Evolutionary conservation across 2,329 filamentous ascomycete genomes (phyloP), one percentile per base, ranked within the genome.

Genomic region (Cadophora sp.): DNA sequence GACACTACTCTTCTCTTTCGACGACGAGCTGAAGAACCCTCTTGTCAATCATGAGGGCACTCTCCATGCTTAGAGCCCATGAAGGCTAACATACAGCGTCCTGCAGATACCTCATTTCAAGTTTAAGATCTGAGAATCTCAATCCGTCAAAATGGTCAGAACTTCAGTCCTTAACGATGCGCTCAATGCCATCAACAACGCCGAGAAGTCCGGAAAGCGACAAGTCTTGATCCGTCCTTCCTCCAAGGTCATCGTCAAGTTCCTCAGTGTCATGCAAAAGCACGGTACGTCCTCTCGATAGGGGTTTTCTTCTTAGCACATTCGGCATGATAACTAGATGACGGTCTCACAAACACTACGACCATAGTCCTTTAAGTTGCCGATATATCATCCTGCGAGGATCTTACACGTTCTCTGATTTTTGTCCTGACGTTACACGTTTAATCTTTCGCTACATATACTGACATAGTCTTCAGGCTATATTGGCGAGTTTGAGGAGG

Each of bases 281-380:
- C 96, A 99, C 87, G 96, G 96, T 98, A 96, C 76, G 94, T 92
- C 22, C n/a, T 11, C 40, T 62, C 62, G 31, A 31, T 55, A 65
- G 4, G 60, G 11, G 16, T 55, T 60, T 64, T 68, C 59, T 56
- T 37, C 16, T 58, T 48, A 69, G 16, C 60, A 68, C 72, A 75
- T 90, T 96, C 96, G 95, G 94, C 91, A 92, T 97, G 93, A 98
- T 98, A 98, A 98, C 96, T 99, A 97, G 95, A 93, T 91, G 91
- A 93, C 89, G 89, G 91, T 95, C 91, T 91, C 89, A 89, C 88
- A 82, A 80, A 86, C 83, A 87, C 84, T 66, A 97, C 94, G 92
- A 91, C 90, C 87, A 91, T 90, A 93, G 95, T 93, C 94, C 93
- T 99, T 98, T 99, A 98, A 98, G 90, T 97, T 90, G 89, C 93